These are phyloP conservation scores for Zelonia costaricensis DNA, from an alignment of 208 protist species.

Conservation along the genomic window DNA sequence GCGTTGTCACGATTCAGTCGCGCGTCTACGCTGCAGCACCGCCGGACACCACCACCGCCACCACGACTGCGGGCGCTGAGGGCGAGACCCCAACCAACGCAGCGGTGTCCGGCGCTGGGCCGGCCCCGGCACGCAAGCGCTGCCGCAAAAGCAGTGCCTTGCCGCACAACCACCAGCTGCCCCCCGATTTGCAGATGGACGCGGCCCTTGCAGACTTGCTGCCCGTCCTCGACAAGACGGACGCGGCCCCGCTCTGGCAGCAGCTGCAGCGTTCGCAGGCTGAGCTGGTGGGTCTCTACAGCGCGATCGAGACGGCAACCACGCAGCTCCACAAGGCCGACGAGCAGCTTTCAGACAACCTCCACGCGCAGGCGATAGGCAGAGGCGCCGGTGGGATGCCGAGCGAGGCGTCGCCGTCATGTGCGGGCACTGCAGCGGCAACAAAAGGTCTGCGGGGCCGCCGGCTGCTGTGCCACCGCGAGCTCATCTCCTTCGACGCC, in stretches of 20 bases:
- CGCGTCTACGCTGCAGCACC: slow-evolving; percentile 27
- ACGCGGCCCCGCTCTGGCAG: slow-evolving; percentile 11
- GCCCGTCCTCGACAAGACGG: slow-evolving; percentile 5
- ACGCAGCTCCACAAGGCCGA: slow-evolving; percentile 1
- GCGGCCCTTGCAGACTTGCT: slow-evolving; percentile 40
- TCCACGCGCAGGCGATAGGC: neutral
- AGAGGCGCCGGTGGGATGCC: neutral
- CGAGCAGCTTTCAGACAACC: slow-evolving; percentile 11
- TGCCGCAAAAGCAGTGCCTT: slow-evolving; percentile 22
- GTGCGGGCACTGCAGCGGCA: too few relatives aligned
- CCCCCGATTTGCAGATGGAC: slow-evolving; percentile 67
- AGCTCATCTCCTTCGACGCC: slow-evolving; percentile 18
- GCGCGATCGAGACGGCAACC: neutral
- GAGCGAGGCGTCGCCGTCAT: too few relatives aligned
- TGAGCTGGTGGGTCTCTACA: slow-evolving; percentile 5
- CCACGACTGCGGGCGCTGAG: too few relatives aligned
- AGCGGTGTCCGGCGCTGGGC: neutral
- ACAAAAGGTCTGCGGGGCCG: neutral
- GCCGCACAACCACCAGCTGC: slow-evolving; percentile 70
- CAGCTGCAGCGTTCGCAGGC: slow-evolving; percentile 18
- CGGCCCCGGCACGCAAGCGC: neutral
- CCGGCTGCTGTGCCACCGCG: slow-evolving; percentile 12
- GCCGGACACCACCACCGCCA: too few relatives aligned
- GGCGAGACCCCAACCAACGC: too few relatives aligned
- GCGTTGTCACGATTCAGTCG: slow-evolving; percentile 56